Evolutionary conservation across 2,329 filamentous ascomycete genomes (phyloP), one percentile per base, ranked within the genome.

Genomic region (Alternaria angustiovoidea): DNA sequence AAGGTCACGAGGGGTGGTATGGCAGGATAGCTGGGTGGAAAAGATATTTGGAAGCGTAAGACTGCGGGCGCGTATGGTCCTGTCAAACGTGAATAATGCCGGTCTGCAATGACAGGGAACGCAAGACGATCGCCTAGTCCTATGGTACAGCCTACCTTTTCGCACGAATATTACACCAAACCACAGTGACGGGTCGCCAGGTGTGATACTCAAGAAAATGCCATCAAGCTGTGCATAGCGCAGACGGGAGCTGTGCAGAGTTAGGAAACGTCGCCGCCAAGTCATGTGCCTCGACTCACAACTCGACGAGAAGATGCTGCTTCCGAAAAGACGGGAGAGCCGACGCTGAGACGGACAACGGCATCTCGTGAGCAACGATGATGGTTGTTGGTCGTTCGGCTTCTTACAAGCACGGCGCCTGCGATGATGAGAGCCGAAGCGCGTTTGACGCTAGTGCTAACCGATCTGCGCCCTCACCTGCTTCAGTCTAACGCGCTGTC

Each of bases 101-200:
- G 42, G 59, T 26, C 38, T 52, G n/a, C 41, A 54, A 54, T 32
- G 46, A 53, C 34, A 41, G 52, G 26, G 32, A 61, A 43, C 56
- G 61, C 54, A 55, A 59, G 54, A 56, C 54, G 43, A 20, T 52
- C 34, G 61, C 51, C 46, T 63, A 66, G 65, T 54, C 63, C 61
- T 60, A 62, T 57, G 54, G 54, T 59, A 59, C 57, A 49, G 52
- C 59, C 64, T 82, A 95, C 94, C 94, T 83, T 92, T 90, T 57
- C 93, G 91, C 63, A 97, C 88, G 76, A 98, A 98, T 28, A 98
- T 84, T 20, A 96, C 91, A n/a, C 93, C 94, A 32, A 89, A 90
- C 94, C 94, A 98, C 49, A 93, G 81, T 16, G 88, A 88, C 18
- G 92, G 88, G 74, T 97, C 90, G 24, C 91, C 91, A 0, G 92